These are phyloP conservation scores for Trichosporon asahii DNA, from an alignment of 1,284 basidiomycete species.

Conservation along the genomic window DNA sequence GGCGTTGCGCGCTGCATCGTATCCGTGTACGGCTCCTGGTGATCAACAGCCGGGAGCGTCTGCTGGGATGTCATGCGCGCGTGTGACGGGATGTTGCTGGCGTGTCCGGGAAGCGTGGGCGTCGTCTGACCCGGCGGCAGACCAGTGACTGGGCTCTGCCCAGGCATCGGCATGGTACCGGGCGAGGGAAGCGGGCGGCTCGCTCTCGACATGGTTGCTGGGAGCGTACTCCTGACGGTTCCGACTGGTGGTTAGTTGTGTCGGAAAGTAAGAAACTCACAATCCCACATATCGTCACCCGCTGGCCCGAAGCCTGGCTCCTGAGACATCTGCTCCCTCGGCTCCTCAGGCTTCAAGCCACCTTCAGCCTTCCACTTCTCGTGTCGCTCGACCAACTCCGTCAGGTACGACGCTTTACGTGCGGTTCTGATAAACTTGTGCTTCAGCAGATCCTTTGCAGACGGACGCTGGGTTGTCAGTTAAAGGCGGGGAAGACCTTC, in stretches of 20 bases:
- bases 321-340: slow-evolving; percentile 25
- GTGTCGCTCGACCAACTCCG: slow-evolving; percentile 90
- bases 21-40: slow-evolving; percentile 24
- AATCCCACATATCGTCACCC: slow-evolving; percentile 88
- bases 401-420: slow-evolving; percentile 88
- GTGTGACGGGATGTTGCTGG: not conserved
- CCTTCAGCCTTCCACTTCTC: slow-evolving; percentile 88
- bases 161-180: slow-evolving; percentile 3
- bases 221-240: slow-evolving; percentile 44
- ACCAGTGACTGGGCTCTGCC: not conserved
- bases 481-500: slow-evolving; percentile 34
- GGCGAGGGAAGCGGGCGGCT: slow-evolving; percentile 19
- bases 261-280: slow-evolving; percentile 53
- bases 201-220: slow-evolving; percentile 34
- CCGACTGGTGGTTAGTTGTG: slow-evolving; percentile 38
- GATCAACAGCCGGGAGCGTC: not conserved
- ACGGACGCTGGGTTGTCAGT: slow-evolving; percentile 64
- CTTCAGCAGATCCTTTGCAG: slow-evolving; percentile 89
- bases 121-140: not conserved
- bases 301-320: slow-evolving; percentile 56
- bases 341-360: slow-evolving; percentile 68
- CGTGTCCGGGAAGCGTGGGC: slow-evolving; percentile 1
- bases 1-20: slow-evolving; percentile 30
- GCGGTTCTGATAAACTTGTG: slow-evolving; percentile 94
- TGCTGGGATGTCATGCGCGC: not conserved